These are phyloP conservation scores for Kickxella alabastrina DNA, from an alignment of 192 early-diverging fungal species.

Conservation along the genomic window DNA sequence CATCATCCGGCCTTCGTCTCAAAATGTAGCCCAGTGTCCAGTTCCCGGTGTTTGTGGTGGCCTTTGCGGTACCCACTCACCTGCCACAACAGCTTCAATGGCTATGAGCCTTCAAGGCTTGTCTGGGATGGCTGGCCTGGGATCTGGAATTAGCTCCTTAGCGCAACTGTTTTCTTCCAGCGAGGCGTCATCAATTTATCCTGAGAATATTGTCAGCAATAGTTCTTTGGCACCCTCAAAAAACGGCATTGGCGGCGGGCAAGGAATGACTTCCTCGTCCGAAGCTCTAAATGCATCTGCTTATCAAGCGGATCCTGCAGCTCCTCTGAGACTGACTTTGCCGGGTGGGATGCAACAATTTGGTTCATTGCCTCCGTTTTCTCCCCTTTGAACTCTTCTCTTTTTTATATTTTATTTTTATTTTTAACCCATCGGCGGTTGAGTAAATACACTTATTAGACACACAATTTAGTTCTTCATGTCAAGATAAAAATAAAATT, in stretches of 20 bases:
- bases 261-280: too few relatives aligned
- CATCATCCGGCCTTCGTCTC: not conserved
- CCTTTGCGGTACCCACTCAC: slow-evolving; percentile 25
- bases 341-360: slow-evolving; percentile 34
- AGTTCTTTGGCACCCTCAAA: slow-evolving; percentile 29
- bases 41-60: slow-evolving; percentile 18
- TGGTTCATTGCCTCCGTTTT: slow-evolving; percentile 36
- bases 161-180: slow-evolving; percentile 33
- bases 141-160: slow-evolving; percentile 23
- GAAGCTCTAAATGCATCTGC: not conserved
- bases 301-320: slow-evolving; percentile 9
- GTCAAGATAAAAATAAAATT: too few relatives aligned
- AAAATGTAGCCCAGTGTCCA: not conserved
- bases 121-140: slow-evolving; percentile 33
- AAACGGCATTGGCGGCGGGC: not conserved
- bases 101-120: slow-evolving; percentile 16
- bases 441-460: too few relatives aligned
- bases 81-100: slow-evolving; percentile 18
- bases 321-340: slow-evolving; percentile 21
- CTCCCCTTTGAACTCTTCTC: slow-evolving; percentile 4
- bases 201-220: slow-evolving; percentile 30
- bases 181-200: slow-evolving; percentile 23
- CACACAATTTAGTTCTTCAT: too few relatives aligned
- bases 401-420: too few relatives aligned
- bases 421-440: too few relatives aligned